These are phyloP conservation scores for Paramecium primaurelia DNA, from an alignment of 73 alveolate genomes.

Conservation along the genomic window DNA sequence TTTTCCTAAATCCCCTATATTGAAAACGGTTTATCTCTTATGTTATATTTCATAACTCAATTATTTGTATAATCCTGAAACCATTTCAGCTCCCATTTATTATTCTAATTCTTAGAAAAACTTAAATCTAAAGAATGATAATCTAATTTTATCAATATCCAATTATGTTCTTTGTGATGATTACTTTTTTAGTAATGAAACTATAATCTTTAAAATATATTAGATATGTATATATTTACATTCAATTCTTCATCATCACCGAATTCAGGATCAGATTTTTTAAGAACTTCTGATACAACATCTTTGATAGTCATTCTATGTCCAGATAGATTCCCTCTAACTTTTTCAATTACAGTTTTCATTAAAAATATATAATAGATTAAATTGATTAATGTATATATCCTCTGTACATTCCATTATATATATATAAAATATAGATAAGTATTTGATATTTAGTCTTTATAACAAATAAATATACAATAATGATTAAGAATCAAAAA, in stretches of 20 bases:
- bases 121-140: conserved; percentile 42
- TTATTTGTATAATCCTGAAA: not conserved
- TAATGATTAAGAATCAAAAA: not conserved
- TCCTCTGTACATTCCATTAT: not conserved
- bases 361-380: not conserved
- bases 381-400: not conserved
- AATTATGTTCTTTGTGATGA: not conserved
- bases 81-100: conserved; percentile 43
- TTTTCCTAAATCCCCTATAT: conserved; percentile 35
- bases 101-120: conserved; percentile 20
- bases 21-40: not conserved
- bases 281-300: not conserved
- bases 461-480: not conserved
- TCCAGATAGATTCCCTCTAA: not conserved
- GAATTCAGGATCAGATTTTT: not conserved
- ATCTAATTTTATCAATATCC: conserved; percentile 33
- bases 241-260: not conserved
- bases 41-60: not conserved
- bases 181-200: not conserved
- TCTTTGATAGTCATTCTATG: not conserved
- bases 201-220: not conserved
- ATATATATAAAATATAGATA: not conserved
- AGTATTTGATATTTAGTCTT: not conserved
- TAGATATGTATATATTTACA: not conserved
- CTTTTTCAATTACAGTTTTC: not conserved